Conservation (phyloP, 345 rosid genomes). For the Clarkia xantiana region DNA sequence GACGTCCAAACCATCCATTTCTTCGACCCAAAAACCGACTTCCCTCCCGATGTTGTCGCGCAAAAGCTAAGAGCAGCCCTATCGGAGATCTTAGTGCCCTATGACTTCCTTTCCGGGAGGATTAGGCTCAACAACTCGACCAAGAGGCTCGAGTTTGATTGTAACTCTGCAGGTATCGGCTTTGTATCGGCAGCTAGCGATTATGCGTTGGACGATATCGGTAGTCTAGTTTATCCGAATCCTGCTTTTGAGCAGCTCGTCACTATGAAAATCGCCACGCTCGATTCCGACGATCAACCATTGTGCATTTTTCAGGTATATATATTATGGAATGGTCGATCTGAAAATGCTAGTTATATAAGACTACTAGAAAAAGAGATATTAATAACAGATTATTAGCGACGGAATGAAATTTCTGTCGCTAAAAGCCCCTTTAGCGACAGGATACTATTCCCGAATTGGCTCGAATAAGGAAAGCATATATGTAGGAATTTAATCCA, state of each 20-base stretch:
- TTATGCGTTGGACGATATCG: constrained; percentile 35
- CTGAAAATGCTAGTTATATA: no score
- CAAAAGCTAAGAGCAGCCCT: constrained; percentile 16
- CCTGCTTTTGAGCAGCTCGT: constrained; percentile 47
- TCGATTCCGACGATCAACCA: constrained; percentile 34
- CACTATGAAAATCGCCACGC: constrained; percentile 15
- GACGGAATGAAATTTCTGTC: no score
- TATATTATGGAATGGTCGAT: no score
- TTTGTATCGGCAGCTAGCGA: constrained; percentile 46
- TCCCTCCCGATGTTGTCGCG: constrained; percentile 31
- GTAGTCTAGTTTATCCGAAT: constrained; percentile 74
- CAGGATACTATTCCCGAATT: no score
- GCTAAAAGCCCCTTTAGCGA: no score
- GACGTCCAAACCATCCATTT: constrained; percentile 64
- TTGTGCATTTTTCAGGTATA: constrained; percentile 58
- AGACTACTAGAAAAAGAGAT: no score
- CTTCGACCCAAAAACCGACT: constrained; percentile 34
- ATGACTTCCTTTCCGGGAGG: constrained; percentile 43
- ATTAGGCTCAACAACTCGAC: constrained; percentile 24
- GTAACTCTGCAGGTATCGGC: constrained; percentile 50
- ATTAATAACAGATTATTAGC: no score
- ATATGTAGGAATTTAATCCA: no score
- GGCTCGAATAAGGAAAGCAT: no score
- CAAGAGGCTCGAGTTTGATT: constrained; percentile 41
- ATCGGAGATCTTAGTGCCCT: not conserved